Conservation (phyloP, 2,329 filamentous ascomycete species). For the Claviceps citrina region DNA sequence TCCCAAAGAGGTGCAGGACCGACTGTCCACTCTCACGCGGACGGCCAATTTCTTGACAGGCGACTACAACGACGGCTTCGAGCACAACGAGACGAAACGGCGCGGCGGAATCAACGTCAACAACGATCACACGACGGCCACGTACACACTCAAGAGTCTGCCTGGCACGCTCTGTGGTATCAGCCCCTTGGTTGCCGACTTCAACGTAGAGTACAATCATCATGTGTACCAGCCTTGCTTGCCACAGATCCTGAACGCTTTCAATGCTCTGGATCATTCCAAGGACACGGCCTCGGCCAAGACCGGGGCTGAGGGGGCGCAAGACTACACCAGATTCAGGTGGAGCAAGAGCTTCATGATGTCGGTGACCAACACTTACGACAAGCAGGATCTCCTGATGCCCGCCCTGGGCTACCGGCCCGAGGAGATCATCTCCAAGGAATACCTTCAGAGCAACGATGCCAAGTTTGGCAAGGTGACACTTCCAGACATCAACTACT, state of each 20-base stretch:
- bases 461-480: slow-evolving; percentile 15
- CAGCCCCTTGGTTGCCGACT: slow-evolving; percentile 25
- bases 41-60: slow-evolving; percentile 21
- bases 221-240: slow-evolving; percentile 30
- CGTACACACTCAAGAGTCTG: slow-evolving; percentile 29
- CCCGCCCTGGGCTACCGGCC: slow-evolving; percentile 17
- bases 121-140: slow-evolving; percentile 25
- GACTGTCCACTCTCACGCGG: slow-evolving; percentile 16
- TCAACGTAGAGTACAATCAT: slow-evolving; percentile 26
- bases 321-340: slow-evolving; percentile 9
- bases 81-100: slow-evolving; percentile 9
- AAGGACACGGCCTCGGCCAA: slow-evolving; percentile 2
- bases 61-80: slow-evolving; percentile 21
- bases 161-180: slow-evolving; percentile 26
- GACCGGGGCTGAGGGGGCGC: no score
- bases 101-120: slow-evolving; percentile 26
- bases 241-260: slow-evolving; percentile 22
- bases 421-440: slow-evolving; percentile 13
- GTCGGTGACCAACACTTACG: slow-evolving; percentile 19
- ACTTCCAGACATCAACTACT: slow-evolving; percentile 20
- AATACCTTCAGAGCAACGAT: slow-evolving; percentile 13
- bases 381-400: slow-evolving; percentile 14
- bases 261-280: slow-evolving; percentile 14
- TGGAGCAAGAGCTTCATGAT: slow-evolving; percentile 18
- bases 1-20: slow-evolving; percentile 17